Conservation (phyloP, 768 basidiomycete genomes). For the Suillus subluteus region DNA sequence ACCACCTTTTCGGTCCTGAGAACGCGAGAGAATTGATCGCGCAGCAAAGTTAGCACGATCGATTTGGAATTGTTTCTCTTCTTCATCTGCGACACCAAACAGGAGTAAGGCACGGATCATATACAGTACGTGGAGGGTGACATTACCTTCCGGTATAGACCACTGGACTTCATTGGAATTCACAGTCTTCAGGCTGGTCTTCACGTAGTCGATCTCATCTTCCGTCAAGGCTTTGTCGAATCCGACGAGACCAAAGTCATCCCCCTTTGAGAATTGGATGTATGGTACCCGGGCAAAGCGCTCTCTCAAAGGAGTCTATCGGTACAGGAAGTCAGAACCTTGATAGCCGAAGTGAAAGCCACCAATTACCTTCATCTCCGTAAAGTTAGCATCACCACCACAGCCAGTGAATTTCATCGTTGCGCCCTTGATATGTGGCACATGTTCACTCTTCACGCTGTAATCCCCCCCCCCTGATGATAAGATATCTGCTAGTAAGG, state of each 20-base stretch:
- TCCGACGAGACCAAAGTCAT: conserved; percentile 49
- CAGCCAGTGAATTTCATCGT: conserved; percentile 53
- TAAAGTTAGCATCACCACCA: conserved; percentile 62
- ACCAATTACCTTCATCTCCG: conserved; percentile 54
- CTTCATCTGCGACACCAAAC: conserved; percentile 55
- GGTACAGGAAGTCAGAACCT: conserved; percentile 4
- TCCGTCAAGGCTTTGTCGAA: conserved; percentile 70
- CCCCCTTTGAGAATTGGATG: conserved; percentile 50
- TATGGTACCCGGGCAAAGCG: conserved; percentile 51
- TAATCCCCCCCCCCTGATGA: too few relatives aligned
- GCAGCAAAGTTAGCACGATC: conserved; percentile 76
- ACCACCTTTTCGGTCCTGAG: conserved; percentile 42
- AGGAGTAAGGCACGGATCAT: conserved; percentile 7
- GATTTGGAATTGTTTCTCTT: conserved; percentile 72
- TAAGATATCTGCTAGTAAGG: too few relatives aligned
- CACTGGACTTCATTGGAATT: conserved; percentile 68
- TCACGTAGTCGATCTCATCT: conserved; percentile 72
- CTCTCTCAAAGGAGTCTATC: conserved; percentile 48
- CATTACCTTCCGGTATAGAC: conserved; percentile 62
- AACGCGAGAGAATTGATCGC: conserved; percentile 45
- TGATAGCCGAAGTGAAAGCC: neutral
- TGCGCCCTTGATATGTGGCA: conserved; percentile 47
- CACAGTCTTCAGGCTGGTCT: conserved; percentile 64
- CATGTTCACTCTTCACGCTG: conserved; percentile 46
- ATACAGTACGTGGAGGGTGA: neutral